Conservation (phyloP, 2,329 filamentous ascomycete species). For the Fusarium xylarioides region DNA sequence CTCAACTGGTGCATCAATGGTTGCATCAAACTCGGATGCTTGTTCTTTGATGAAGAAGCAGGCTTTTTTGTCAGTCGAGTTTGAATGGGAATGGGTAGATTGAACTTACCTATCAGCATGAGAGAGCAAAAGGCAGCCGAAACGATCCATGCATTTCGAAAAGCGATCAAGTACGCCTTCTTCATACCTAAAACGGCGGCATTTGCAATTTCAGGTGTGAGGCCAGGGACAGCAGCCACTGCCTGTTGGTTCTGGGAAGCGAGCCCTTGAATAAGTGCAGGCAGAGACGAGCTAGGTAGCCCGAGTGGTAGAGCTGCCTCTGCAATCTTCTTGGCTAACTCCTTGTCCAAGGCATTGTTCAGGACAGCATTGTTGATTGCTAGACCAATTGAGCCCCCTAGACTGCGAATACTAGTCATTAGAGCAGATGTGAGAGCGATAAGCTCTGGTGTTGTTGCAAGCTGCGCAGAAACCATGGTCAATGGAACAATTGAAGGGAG, state of each 20-base stretch:
- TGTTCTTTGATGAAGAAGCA: background rate
- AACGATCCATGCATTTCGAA: background rate
- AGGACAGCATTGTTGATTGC: background rate
- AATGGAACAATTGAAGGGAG: background rate
- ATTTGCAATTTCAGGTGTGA: background rate
- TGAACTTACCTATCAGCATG: background rate
- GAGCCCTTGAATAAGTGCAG: background rate
- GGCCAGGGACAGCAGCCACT: background rate
- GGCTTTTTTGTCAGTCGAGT: background rate
- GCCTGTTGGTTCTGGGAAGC: background rate
- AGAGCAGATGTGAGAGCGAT: background rate
- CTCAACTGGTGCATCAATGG: background rate
- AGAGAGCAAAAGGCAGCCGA: background rate
- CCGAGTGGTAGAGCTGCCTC: background rate
- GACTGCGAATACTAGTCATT: background rate
- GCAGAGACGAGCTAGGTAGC: background rate
- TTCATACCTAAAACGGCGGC: background rate
- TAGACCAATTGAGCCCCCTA: background rate
- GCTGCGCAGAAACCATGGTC: background rate
- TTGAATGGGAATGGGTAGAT: too few species aligned
- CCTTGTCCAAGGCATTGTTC: background rate
- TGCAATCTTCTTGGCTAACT: background rate
- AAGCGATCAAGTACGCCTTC: background rate
- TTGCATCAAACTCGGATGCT: background rate
- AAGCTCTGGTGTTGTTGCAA: background rate